Percentiles rank a stretch among this genome's conserved stretches.
Conservation (phyloP, 306 rosid species). For the Herpetospermum pedunculosum region DNA sequence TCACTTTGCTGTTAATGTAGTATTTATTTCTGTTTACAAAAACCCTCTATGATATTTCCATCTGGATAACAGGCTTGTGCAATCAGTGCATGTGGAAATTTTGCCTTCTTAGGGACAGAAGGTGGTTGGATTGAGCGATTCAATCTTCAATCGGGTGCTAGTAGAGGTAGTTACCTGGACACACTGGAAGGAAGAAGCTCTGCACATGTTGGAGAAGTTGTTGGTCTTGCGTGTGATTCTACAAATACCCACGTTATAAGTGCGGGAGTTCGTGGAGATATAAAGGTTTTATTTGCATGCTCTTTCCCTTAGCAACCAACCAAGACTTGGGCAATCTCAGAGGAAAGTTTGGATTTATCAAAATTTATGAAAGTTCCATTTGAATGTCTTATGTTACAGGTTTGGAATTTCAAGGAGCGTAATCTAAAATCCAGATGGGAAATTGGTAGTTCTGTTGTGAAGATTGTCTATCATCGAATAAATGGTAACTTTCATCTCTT, state of each 20-base stretch:
- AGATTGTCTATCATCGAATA: conserved; percentile 70
- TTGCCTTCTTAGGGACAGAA: conserved; percentile 82
- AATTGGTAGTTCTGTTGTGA: conserved; percentile 51
- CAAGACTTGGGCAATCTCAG: neutral
- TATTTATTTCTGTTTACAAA: neutral
- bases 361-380: conserved; percentile 11
- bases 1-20: neutral
- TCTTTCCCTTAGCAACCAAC: neutral
- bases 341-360: neutral
- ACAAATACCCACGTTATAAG: conserved; percentile 85
- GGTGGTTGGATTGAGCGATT: conserved; percentile 95
- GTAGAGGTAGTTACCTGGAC: conserved; percentile 72
- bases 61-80: conserved; percentile 65
- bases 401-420: conserved; percentile 81
- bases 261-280: conserved; percentile 81
- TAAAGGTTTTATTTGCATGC: conserved; percentile 41
- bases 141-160: conserved; percentile 89
- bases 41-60: conserved; percentile 3
- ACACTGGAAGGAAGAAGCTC: conserved; percentile 31
- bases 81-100: conserved; percentile 92
- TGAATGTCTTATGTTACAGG: conserved; percentile 29
- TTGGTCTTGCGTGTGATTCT: conserved; percentile 92
- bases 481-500: conserved; percentile 41
- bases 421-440: conserved; percentile 67
- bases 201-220: conserved; percentile 88